A percentile compares a stretch with the other conserved stretches of the same genome.
phyloP scores from a whole-genome alignment of 2,329 filamentous ascomycete genomes.

The Drechslerella coelobrocha region DNA sequence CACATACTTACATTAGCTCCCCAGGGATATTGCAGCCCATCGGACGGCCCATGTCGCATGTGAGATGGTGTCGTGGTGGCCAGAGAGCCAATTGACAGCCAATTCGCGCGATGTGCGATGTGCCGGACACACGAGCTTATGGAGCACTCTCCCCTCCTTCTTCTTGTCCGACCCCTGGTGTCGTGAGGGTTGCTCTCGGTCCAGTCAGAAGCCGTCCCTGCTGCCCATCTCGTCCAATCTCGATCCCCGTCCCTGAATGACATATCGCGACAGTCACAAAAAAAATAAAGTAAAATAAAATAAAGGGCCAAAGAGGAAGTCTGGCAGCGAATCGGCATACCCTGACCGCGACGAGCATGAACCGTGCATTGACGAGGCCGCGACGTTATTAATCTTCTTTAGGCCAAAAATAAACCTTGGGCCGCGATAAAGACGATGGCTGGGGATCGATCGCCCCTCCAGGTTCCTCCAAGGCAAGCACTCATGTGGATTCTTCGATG shows the following conservation, averaged over 20 bases:
- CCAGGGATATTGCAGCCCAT: conserved; percentile 44
- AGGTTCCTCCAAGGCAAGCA: conserved; percentile 20
- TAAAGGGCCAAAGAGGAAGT: too few species aligned
- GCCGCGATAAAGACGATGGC: conserved; percentile 50
- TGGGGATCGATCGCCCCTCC: conserved; percentile 21
- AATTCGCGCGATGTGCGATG: conserved; percentile 41
- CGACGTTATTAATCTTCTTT: conserved; percentile 40
- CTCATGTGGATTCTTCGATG: too few species aligned
- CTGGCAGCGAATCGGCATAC: conserved; percentile 46
- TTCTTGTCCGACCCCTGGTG: conserved; percentile 5
- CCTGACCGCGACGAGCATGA: conserved; percentile 25
- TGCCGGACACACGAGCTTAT: conserved; percentile 33
- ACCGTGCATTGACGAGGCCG: conserved; percentile 42
- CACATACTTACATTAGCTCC: conserved; percentile 50
- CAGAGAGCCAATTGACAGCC: conserved; percentile 48
- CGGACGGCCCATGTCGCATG: conserved; percentile 28
- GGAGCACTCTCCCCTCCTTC: conserved; percentile 15
- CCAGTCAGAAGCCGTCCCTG: conserved; percentile 40
- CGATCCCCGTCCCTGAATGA: conserved; percentile 46
- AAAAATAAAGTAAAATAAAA: too few species aligned
- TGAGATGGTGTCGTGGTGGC: conserved; percentile 49
- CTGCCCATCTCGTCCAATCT: conserved; percentile 39
- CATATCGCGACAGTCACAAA: conserved; percentile 5
- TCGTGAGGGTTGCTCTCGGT: conserved; percentile 14
- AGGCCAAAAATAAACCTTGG: conserved; percentile 46